These are phyloP conservation scores for Tephrocybe sp. DNA, from an alignment of 768 basidiomycete genomes.

Conservation along the genomic window DNA sequence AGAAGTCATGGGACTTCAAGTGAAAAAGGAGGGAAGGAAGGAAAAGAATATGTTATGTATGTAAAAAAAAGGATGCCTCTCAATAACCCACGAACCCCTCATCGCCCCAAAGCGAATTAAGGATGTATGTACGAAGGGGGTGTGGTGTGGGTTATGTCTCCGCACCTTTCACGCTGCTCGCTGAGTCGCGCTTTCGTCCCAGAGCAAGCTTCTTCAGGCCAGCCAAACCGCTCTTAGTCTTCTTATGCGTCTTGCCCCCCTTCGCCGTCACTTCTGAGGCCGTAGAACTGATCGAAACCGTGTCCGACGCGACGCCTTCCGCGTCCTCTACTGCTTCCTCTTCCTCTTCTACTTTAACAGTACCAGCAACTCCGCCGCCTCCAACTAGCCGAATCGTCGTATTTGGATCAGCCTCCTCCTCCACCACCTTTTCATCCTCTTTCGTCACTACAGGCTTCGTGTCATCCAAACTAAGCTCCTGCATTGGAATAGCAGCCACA, in stretches of 20 bases:
- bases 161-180: slow-evolving; percentile 44
- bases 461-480: slow-evolving; percentile 1
- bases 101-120: neutral
- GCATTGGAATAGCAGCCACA: slow-evolving; percentile 7
- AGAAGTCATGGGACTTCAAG: too few relatives aligned
- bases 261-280: slow-evolving; percentile 28
- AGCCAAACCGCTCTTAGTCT: slow-evolving; percentile 57
- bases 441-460: neutral
- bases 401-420: slow-evolving; percentile 26
- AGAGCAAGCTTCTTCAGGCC: slow-evolving; percentile 56
- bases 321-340: slow-evolving; percentile 20
- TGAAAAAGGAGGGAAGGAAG: slow-evolving; percentile 1
- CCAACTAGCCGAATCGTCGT: slow-evolving; percentile 62
- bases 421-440: slow-evolving; percentile 7
- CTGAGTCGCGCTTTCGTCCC: slow-evolving; percentile 53
- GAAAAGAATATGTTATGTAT: slow-evolving; percentile 1
- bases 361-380: slow-evolving; percentile 47
- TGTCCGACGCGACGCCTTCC: slow-evolving; percentile 35
- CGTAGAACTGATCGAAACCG: slow-evolving; percentile 33
- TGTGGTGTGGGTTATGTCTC: slow-evolving; percentile 11
- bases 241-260: slow-evolving; percentile 45
- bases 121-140: neutral
- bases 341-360: slow-evolving; percentile 27
- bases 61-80: slow-evolving; percentile 6
- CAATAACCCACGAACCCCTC: neutral